Percentiles rank a stretch among this genome's conserved stretches.
Conservation (phyloP, 2,329 filamentous ascomycete genomes). For the Cercospora sp. region DNA sequence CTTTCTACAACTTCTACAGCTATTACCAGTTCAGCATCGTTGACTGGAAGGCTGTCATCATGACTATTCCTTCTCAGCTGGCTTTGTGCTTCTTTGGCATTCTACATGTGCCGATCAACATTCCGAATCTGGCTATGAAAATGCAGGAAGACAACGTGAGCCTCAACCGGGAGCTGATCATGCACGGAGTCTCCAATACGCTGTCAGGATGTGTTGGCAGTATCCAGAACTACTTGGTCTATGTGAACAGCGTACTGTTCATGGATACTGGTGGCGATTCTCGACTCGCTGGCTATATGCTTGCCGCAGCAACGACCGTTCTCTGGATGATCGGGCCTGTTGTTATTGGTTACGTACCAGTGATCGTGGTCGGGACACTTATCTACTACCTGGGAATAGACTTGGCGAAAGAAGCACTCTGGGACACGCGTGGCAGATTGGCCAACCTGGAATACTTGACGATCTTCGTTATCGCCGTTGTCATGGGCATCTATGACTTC, state of each 20-base stretch:
- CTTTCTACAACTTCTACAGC: constrained; percentile 98
- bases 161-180: constrained; percentile 84
- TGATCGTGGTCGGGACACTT: constrained; percentile 93
- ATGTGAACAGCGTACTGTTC: constrained; percentile 96
- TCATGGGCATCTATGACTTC: constrained; percentile 97
- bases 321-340: constrained; percentile 83
- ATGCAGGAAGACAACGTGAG: constrained; percentile 90
- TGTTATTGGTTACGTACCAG: constrained; percentile 89
- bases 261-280: constrained; percentile 88
- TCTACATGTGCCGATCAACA: constrained; percentile 95
- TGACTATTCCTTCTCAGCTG: constrained; percentile 90
- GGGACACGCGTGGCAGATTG: constrained; percentile 84
- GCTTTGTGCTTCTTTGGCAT: constrained; percentile 97
- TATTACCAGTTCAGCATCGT: constrained; percentile 69
- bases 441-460: constrained; percentile 87
- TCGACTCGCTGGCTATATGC: constrained; percentile 78
- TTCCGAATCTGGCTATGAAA: constrained; percentile 86
- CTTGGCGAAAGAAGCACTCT: constrained; percentile 81
- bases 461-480: constrained; percentile 81
- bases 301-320: constrained; percentile 75
- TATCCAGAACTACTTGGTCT: constrained; percentile 94
- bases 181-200: constrained; percentile 91
- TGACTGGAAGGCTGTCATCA: constrained; percentile 77
- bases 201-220: constrained; percentile 83
- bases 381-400: constrained; percentile 96